phyloP scores from a whole-genome alignment of 2,329 filamentous ascomycete genomes.

The Colletotrichum sp. region DNA sequence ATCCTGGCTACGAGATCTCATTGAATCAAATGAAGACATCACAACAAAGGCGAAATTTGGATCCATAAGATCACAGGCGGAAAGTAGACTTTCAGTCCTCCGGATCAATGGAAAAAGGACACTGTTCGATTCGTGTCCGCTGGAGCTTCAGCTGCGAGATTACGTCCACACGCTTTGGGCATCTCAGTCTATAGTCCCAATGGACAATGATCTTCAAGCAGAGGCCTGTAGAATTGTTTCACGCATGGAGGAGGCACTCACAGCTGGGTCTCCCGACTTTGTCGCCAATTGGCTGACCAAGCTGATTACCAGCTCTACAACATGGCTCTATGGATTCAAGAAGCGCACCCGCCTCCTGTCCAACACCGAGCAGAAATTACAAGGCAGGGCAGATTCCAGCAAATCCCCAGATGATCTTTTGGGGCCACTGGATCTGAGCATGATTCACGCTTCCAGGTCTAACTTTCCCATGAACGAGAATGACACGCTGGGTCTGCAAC shows the following conservation, averaged over 20 bases:
- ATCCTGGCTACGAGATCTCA: constrained; percentile 64
- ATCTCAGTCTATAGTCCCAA: constrained; percentile 48
- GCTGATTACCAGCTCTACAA: constrained; percentile 50
- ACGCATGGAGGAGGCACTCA: constrained; percentile 56
- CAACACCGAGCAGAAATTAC: constrained; percentile 55
- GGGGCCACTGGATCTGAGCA: background rate
- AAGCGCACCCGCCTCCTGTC: constrained; percentile 59
- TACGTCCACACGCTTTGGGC: constrained; percentile 61
- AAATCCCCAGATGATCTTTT: constrained; percentile 58
- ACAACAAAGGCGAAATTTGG: constrained; percentile 51
- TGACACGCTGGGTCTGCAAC: background rate
- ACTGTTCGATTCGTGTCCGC: constrained; percentile 60
- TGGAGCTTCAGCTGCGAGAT: constrained; percentile 59
- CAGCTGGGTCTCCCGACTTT: constrained; percentile 47
- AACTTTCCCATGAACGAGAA: background rate
- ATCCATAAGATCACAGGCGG: constrained; percentile 48
- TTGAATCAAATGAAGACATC: constrained; percentile 53
- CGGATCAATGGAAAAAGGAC: constrained; percentile 63
- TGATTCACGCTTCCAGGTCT: background rate
- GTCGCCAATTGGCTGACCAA: constrained; percentile 63
- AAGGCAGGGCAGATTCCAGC: constrained; percentile 60
- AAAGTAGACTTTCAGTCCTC: constrained; percentile 52
- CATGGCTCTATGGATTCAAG: constrained; percentile 63
- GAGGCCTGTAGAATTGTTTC: constrained; percentile 65
- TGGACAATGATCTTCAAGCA: constrained; percentile 63